Evolutionary conservation across 495 filamentous ascomycete genomes (phyloP), one percentile per base, ranked within the genome.

Genomic region (Chaetomium tenue): DNA sequence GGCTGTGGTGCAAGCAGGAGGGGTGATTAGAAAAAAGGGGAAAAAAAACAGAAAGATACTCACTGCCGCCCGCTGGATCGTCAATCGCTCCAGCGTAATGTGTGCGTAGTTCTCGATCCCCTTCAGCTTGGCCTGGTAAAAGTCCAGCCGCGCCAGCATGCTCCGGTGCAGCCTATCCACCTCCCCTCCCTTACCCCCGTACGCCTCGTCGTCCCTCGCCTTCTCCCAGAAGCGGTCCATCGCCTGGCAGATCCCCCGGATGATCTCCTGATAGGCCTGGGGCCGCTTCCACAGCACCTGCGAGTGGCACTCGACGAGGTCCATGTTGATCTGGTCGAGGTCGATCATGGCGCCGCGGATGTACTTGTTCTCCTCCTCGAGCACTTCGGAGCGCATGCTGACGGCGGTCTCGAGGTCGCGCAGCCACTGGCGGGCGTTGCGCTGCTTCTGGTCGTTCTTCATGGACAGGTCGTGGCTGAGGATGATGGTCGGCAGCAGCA

Each of bases 241-340:
- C 47, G 76, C 71, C 22, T 64, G 63, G 62, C 75, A 67, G 47
- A 85, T 76, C 47, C 74, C 74, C 9, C 69, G 69, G 48, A 84
- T 64, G 61, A 84, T 82, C 74, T 84, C 78, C 63, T 81, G 72
- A 50, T 84, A 85, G 15, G 83, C 83, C 64, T 83, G 82, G 12
- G 83, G 83, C 33, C 83, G 74, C 62, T 84, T 84, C 83, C 83
- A 85, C 28, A 85, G 72, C 3, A 84, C 82, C 64, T 82, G 83
- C 9, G 74, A 77, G 63, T 85, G 82, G 63, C 83, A 85, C 65
- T 85, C 83, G 28, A 85, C 83, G 20, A 85, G 70, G 63, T 85
- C 81, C 60, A 79, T 74, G 65, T 84, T 85, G 69, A 85, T 79
- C 47, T 77, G 74, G 65, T 85, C 82, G 9, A 85, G 68, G 63